Conservation (phyloP, 495 filamentous ascomycete genomes). For the Opeltia flavorubescens region DNA sequence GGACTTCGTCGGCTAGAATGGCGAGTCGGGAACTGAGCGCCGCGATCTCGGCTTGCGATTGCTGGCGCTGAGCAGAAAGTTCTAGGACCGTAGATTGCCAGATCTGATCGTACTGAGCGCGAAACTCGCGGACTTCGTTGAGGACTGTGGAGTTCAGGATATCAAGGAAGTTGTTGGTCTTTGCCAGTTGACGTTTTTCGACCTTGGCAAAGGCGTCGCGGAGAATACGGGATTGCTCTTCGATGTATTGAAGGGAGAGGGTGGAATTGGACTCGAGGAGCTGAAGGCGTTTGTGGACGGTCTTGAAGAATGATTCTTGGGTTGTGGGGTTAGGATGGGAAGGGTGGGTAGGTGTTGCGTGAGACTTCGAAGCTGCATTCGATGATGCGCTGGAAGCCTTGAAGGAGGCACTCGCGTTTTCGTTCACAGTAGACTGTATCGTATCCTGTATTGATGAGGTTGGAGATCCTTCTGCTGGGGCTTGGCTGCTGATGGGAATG, state of each 20-base stretch:
- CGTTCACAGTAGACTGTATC: neutral
- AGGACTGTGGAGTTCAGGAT: slow-evolving; percentile 75
- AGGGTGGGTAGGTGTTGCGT: slow-evolving; percentile 34
- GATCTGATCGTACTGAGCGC: slow-evolving; percentile 83
- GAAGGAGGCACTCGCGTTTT: neutral
- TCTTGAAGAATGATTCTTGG: slow-evolving; percentile 96
- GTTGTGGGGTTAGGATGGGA: slow-evolving; percentile 61
- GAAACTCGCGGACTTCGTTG: slow-evolving; percentile 65
- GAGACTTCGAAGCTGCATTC: slow-evolving; percentile 31
- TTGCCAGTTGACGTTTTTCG: slow-evolving; percentile 73
- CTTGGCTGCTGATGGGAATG: neutral
- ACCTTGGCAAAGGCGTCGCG: slow-evolving; percentile 84
- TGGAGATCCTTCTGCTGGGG: slow-evolving; percentile 13
- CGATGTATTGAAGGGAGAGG: slow-evolving; percentile 87
- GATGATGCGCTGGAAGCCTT: slow-evolving; percentile 13
- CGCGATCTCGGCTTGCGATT: slow-evolving; percentile 63
- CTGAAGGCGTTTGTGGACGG: slow-evolving; percentile 80
- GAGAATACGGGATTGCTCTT: slow-evolving; percentile 83
- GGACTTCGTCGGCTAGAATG: slow-evolving; percentile 81
- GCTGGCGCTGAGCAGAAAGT: slow-evolving; percentile 72
- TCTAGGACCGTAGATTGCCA: slow-evolving; percentile 92
- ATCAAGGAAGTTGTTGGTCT: slow-evolving; percentile 69
- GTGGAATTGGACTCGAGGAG: slow-evolving; percentile 86
- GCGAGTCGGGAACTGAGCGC: slow-evolving; percentile 70
- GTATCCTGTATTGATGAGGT: slow-evolving; percentile 14